Base-by-base conservation (phyloP, 2,329 filamentous ascomycete species). In the Ustulina deusta region DNA sequence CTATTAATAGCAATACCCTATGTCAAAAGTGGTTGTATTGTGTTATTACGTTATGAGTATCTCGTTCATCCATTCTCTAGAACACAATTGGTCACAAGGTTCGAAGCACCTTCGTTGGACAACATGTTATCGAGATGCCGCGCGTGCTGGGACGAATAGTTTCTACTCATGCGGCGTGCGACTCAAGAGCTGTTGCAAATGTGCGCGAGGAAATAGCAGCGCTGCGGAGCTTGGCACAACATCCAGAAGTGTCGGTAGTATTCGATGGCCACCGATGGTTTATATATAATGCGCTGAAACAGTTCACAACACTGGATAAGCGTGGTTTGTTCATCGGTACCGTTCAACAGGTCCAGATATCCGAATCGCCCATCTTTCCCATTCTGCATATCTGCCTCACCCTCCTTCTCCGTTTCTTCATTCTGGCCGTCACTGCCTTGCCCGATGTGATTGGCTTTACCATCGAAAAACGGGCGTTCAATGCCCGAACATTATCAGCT, bases 361-460 rank as follows among this genome's bases (percentile, higher is more conserved):
- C 63, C 7, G n/a, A 57, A 10, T 57, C 58, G 25, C 36, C 36
- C 0, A 2, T 52, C 6, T 20, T 40, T 20, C 27, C 57, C 13
- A 44, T 58, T 38, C 42, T 61, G 15, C 22, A 40, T 5, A 61
- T 65, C 25, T 51, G 63, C 44, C 34, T 66, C 20, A 66, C 63
- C 15, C 22, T 57, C 11, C 44, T 66, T 22, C 52, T 66, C 51
- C 27, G 63, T 25, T 66, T 66, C 44, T 61, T 66, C 58, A 62
- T 66, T 17, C 42, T 62, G 22, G 58, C 58, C 2, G 63, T 66
- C 7, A 66, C 63, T 29, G 29, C 62, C n/a, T 38, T 66, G 20
- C 63, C 63, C 17, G 63, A 66, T 56, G 63, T 66, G 11, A 66
- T 66, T 57, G 63, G 58, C 5, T 66, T 66, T 44, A 56, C 51